Percentiles rank a stretch among this genome's conserved stretches.
phyloP scores from a whole-genome alignment of 768 basidiomycete species.

The Termitomyces titanicus region DNA sequence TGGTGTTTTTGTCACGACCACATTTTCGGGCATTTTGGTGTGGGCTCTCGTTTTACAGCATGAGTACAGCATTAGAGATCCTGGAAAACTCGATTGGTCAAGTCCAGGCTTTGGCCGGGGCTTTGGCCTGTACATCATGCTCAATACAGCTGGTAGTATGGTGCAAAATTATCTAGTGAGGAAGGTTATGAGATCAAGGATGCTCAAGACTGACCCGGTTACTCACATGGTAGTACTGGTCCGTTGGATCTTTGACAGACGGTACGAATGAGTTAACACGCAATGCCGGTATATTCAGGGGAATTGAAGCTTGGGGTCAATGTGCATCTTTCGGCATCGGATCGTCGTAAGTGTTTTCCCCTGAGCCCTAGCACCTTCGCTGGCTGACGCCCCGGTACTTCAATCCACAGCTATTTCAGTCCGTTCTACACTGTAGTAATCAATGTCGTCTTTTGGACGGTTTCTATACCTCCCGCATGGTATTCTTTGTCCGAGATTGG shows the following conservation, averaged over 20 bases:
- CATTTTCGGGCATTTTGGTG: conserved; percentile 14
- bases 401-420: conserved; percentile 10
- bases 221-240: conserved; percentile 13
- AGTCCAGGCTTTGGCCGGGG: conserved; percentile 15
- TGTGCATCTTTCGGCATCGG: conserved; percentile 17
- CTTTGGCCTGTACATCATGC: conserved; percentile 16
- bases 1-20: conserved; percentile 14
- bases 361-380: not conserved
- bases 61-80: conserved; percentile 8
- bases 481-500: conserved; percentile 9
- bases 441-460: conserved; percentile 10
- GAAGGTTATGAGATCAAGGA: not conserved
- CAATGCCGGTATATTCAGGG: conserved; percentile 14
- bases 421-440: conserved; percentile 13
- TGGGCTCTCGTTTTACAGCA: conserved; percentile 19
- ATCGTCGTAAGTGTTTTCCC: conserved; percentile 13
- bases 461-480: conserved; percentile 13
- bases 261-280: conserved; percentile 17
- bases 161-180: conserved; percentile 19
- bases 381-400: not conserved
- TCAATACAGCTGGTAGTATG: conserved; percentile 13
- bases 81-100: conserved; percentile 19
- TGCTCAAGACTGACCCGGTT: not conserved
- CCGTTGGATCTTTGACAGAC: conserved; percentile 14
- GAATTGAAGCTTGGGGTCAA: conserved; percentile 17